Percentiles rank a stretch among this genome's conserved stretches.
Evolutionary conservation across 176 grass and related monocot genomes (phyloP).

Genomic region (Oropetium thomaeum): DNA sequence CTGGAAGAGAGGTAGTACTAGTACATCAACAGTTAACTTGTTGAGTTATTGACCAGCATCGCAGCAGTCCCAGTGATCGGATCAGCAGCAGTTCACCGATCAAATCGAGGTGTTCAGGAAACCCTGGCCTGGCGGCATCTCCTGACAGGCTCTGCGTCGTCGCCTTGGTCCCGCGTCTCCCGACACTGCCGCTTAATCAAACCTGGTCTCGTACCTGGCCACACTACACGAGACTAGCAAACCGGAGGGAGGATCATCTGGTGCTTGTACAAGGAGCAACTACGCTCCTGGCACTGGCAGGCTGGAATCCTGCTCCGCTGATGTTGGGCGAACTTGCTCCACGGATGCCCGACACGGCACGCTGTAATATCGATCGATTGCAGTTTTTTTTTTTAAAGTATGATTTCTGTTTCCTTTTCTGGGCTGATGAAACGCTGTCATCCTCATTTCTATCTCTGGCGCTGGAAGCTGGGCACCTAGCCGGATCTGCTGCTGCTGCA

Average conservation of each 20-base stretch:
- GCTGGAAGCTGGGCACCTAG: too few relatives aligned
- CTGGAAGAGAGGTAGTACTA: neutral
- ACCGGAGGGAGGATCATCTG: too few relatives aligned
- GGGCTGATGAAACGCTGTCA: neutral
- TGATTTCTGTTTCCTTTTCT: too few relatives aligned
- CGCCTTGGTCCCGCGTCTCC: neutral
- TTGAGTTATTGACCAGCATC: neutral
- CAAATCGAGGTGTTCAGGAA: neutral
- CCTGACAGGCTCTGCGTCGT: neutral
- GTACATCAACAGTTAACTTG: neutral
- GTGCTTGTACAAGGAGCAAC: too few relatives aligned
- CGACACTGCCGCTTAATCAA: neutral
- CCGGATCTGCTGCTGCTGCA: too few relatives aligned
- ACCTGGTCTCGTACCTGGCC: neutral
- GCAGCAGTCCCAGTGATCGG: neutral
- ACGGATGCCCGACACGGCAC: conserved; percentile 17
- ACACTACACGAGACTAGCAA: neutral
- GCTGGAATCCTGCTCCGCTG: neutral
- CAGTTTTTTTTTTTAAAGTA: too few relatives aligned
- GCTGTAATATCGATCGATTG: too few relatives aligned
- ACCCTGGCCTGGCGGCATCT: neutral
- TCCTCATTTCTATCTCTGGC: too few relatives aligned
- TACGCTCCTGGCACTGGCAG: neutral
- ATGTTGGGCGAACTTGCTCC: neutral
- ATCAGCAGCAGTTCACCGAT: neutral